phyloP scores from a whole-genome alignment of 805 yeast genomes.

The Candida saitoana region DNA sequence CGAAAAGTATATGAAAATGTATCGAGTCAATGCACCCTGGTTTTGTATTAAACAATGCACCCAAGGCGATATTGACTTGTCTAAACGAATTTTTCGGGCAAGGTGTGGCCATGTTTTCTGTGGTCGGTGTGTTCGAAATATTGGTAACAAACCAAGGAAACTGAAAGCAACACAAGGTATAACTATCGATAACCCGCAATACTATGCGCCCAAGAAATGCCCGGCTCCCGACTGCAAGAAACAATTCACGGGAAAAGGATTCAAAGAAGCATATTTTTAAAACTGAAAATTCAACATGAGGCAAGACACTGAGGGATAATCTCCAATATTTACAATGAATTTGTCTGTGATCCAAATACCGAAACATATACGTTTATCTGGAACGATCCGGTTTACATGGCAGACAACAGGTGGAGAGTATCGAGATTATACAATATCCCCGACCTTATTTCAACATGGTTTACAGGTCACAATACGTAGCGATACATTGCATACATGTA shows the following conservation, averaged over 20 bases:
- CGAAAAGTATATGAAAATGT: conserved; percentile 20
- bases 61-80: conserved; percentile 53
- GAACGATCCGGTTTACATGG: no score
- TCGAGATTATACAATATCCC: no score
- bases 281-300: no score
- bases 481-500: no score
- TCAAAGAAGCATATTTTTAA: conserved; percentile 40
- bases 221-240: conserved; percentile 50
- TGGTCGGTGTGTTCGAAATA: conserved; percentile 74
- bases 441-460: no score
- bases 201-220: conserved; percentile 56
- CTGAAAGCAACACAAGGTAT: conserved; percentile 15
- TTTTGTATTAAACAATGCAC: conserved; percentile 50
- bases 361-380: no score
- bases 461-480: no score
- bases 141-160: conserved; percentile 42
- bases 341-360: no score
- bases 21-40: conserved; percentile 59
- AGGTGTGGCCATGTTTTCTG: conserved; percentile 84
- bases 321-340: no score
- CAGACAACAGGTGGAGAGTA: no score
- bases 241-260: conserved; percentile 41
- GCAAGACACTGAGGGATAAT: no score
- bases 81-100: conserved; percentile 61
- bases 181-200: conserved; percentile 30